Percentiles rank a stretch among this genome's conserved stretches.
These are phyloP conservation scores for Otatea glauca DNA, from an alignment of 176 grass and related monocot species.

Conservation along the genomic window DNA sequence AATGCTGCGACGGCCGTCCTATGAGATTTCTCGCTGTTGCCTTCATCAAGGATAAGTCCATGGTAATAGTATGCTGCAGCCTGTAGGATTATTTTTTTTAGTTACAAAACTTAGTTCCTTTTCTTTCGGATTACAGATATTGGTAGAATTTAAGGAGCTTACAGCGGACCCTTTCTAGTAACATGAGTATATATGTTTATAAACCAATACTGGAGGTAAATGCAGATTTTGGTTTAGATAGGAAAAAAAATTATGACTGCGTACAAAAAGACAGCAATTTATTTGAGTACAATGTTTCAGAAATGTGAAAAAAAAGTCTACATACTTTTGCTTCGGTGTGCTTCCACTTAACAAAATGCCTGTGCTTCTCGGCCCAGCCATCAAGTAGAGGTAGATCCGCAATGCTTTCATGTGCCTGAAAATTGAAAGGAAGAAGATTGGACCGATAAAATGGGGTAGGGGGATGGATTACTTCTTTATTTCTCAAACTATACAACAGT, in stretches of 20 bases:
- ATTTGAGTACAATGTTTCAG: neutral
- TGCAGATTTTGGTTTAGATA: neutral
- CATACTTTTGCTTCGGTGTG: slow-evolving; percentile 84
- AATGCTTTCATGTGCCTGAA: slow-evolving; percentile 81
- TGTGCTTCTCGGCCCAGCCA: slow-evolving; percentile 88
- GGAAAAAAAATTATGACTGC: neutral
- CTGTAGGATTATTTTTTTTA: slow-evolving; percentile 40
- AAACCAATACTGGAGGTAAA: neutral
- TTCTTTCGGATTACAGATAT: neutral
- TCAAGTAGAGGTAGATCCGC: slow-evolving; percentile 62
- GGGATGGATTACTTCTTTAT: too few species aligned
- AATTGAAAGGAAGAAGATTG: neutral
- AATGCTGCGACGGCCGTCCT: slow-evolving; percentile 74
- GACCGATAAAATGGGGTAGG: too few species aligned
- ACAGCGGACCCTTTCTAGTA: neutral
- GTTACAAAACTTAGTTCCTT: neutral
- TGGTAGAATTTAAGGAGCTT: neutral
- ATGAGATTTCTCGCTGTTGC: slow-evolving; percentile 89
- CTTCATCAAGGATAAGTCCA: slow-evolving; percentile 90
- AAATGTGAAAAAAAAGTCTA: neutral
- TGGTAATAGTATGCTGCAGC: slow-evolving; percentile 96
- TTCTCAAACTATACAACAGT: too few species aligned
- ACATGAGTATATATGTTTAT: neutral
- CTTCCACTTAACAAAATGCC: slow-evolving; percentile 87
- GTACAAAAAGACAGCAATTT: neutral